Base-by-base conservation (phyloP, 1,284 basidiomycete species). In the Irpex lacteus region DNA sequence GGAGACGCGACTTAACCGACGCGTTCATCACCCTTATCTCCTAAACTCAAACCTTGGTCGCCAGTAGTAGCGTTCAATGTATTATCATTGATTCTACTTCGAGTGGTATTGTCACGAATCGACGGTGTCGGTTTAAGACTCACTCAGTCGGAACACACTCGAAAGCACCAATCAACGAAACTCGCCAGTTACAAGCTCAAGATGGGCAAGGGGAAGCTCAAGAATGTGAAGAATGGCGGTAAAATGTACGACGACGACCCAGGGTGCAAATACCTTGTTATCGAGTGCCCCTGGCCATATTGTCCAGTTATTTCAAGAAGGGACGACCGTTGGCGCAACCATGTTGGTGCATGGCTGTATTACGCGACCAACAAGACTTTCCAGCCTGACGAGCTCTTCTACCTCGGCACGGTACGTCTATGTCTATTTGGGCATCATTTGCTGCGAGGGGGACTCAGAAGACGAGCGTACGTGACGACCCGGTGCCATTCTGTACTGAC, bases 281-380 rank as follows among this genome's bases (percentile, higher is more conserved):
- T 75, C 60, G 68, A 70, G 40, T 67, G 71, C 60, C 74, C 74
- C 8, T 75, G 73, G 72, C 73, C 73, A 7, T 55, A 55, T 13
- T 59, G 44, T 32, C 37, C 26, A 19, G 8, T 21, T 19, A 26
- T 21, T 36, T 26, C 54, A 4, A 56, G 32, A 26, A 56, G 54
- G 34, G 34, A 8, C 54, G 26, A 34, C 21, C n/a, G 34, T 7
- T 73, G 66, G 62, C 73, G 59, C 61, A 68, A 72, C 57, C 55
- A 44, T 32, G 64, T 75, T 15, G 69, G 68, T 21, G 65, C 70
- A 18, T 75, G 74, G 74, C 64, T 75, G 26, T 68, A 63, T 37
- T 73, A 67, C 66, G 73, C 73, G 70, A 56, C 70, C 2, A 66
- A 63, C 55, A 71, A 72, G 65, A 62, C 63, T 15, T 61, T 60